These are phyloP conservation scores for Lentinula detonsa DNA, from an alignment of 768 basidiomycete genomes.

Conservation along the genomic window DNA sequence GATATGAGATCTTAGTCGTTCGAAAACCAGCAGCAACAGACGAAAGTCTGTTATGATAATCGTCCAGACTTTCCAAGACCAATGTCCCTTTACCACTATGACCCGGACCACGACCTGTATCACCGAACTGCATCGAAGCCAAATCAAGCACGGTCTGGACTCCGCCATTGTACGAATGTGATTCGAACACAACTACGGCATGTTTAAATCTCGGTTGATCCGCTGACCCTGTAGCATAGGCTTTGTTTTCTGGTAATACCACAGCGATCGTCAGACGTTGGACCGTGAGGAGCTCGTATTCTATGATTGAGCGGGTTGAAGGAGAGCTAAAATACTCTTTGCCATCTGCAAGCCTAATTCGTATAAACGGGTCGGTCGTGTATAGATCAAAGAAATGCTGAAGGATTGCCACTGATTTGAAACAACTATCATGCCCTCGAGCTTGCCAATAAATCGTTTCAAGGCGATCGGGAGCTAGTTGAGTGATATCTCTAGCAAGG, in stretches of 20 bases:
- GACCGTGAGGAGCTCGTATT: slow-evolving; percentile 7
- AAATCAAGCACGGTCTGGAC: slow-evolving; percentile 8
- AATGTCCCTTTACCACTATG: slow-evolving; percentile 9
- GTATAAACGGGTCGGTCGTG: background rate
- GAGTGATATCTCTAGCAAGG: background rate
- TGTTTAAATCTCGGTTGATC: slow-evolving; percentile 9
- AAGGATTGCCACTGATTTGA: slow-evolving; percentile 9
- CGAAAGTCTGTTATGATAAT: slow-evolving; percentile 6
- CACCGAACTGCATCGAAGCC: slow-evolving; percentile 17
- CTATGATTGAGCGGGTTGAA: background rate
- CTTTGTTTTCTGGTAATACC: slow-evolving; percentile 1
- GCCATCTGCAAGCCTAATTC: slow-evolving; percentile 10
- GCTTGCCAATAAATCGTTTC: slow-evolving; percentile 17
- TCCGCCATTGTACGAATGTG: background rate
- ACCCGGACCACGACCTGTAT: slow-evolving; percentile 11
- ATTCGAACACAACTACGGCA: slow-evolving; percentile 10
- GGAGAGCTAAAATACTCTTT: slow-evolving; percentile 8
- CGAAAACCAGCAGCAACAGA: background rate
- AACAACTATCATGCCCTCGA: slow-evolving; percentile 16
- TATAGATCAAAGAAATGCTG: slow-evolving; percentile 16
- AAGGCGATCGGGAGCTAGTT: slow-evolving; percentile 7
- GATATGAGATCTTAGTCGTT: background rate
- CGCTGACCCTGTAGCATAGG: slow-evolving; percentile 9
- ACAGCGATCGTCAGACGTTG: slow-evolving; percentile 5
- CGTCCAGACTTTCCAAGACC: slow-evolving; percentile 12